Evolutionary conservation across 176 grass and related monocot species (phyloP), one percentile per base, ranked within the genome.

Genomic region (Lolium rigidum): DNA sequence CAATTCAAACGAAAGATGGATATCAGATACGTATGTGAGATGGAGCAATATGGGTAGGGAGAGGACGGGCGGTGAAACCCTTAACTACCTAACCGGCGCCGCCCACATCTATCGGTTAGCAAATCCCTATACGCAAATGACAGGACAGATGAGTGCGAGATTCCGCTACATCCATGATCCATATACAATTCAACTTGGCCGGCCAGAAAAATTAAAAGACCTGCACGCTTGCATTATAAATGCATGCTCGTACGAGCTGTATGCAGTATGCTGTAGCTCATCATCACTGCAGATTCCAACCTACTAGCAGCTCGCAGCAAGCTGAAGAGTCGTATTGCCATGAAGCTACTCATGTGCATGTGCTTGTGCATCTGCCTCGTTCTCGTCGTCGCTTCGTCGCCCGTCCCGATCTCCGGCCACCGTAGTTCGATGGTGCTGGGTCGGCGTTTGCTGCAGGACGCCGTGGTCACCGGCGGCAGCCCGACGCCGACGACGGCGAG

Each of bases 331-430:
- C 6, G 15, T 47, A 21, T 15, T 17, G 13, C 73, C 51, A 90
- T 86, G 84, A 90, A 90, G 79, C 55, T 83, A 3, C 9, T 54
- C 24, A 67, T 83, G 56, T 90, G 84, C 37, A 50, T 90, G 47
- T 90, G 89, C 74, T 16, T 86, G 13, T 83, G 84, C 73, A 43
- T 65, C 73, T 83, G 74, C 17, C 24, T 73, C 48, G 31, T 90
- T 46, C 84, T 90, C 56, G 9, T 83, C 74, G 39, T 79, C 21
- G 18, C 84, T 4, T 63, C 84, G 0, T 66, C 74, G 2, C 66
- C 80, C 0, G 1, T 58, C 24, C 56, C 9, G 17, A 10, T 66
- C 56, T 87, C 88, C 6, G 55, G 22, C 9, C 9, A 8, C 7
- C 14, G 17, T 54, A 54, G 3, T 3, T 14, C 35, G 24, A n/a